Evolutionary conservation across 805 yeast genomes (phyloP), one percentile per base, ranked within the genome.

Genomic region (Cyberlindnera suaveolens): DNA sequence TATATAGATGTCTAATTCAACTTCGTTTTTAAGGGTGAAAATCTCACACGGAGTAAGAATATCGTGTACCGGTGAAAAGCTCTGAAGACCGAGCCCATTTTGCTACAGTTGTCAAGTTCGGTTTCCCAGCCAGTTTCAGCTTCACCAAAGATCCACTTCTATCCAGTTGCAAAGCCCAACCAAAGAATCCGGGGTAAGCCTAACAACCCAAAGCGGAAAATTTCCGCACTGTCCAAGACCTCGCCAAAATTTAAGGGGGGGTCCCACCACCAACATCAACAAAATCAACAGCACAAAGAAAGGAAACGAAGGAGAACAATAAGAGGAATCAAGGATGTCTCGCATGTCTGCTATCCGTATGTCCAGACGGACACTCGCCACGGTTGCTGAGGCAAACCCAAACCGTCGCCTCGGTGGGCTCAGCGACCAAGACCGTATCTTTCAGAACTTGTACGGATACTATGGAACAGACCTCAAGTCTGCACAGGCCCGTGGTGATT

Each of bases 401-500:
- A 68, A 72, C 58, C 62, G 83, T 47, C 65, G 68, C 34, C 76
- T 79, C 57, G 95, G 95, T 29, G 91, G 90, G 11, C 74, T 86
- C 51, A 74, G 75, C 54, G 96, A 86, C 67, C 80, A 76, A 62
- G 96, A 86, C 67, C 78, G 96, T 57, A 87, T 86, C 54, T 86
- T 86, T 66, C 96, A 87, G 67, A 86, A 86, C 65, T 72, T 86
- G 40, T 85, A 86, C 65, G 81, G 80, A 43, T 77, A 72, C 48
- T 83, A 82, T 62, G 93, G 93, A 40, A 75, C 73, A 49, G 91
- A 85, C 62, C 68, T 87, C 54, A 81, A 82, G 64, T 69, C 82
- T 14, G 83, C 93, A 35, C 72, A 73, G 72, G 76, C 75, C 56
- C 82, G 84, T 79, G 96, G 96, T 40, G 96, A 87, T 65, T 86